Evolutionary conservation across 2,329 filamentous ascomycete genomes (phyloP).

Genomic region (Didymella arachidicola): DNA sequence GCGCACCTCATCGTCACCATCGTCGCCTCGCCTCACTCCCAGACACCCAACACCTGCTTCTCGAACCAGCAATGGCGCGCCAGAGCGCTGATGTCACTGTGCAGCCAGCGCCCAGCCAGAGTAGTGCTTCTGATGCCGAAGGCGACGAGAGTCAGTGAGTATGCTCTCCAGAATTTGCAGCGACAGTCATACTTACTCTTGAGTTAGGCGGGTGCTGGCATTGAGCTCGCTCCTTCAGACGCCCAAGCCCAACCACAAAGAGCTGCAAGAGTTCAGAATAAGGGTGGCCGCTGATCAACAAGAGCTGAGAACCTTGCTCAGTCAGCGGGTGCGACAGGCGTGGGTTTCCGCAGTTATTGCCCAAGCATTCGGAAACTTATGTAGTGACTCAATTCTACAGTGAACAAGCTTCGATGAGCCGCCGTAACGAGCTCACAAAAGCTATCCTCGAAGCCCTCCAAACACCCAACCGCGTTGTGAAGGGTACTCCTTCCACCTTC

Average conservation of each 20-base stretch:
- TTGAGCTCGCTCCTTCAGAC: conserved; percentile 29
- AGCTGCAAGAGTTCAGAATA: conserved; percentile 32
- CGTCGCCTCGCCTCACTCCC: neutral
- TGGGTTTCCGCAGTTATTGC: conserved; percentile 22
- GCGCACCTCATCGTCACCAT: neutral
- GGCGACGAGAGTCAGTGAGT: conserved; percentile 41
- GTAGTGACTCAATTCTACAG: conserved; percentile 19
- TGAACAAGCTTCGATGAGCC: conserved; percentile 24
- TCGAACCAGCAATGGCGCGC: conserved; percentile 24
- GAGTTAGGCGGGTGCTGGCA: conserved; percentile 32
- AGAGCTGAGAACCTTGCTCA: conserved; percentile 27
- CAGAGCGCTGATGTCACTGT: conserved; percentile 14
- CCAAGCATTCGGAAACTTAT: neutral
- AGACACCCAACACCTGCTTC: neutral
- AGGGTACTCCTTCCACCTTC: conserved; percentile 17
- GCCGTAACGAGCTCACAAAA: conserved; percentile 33
- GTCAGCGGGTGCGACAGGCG: conserved; percentile 31
- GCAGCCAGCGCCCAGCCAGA: conserved; percentile 9
- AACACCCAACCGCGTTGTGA: conserved; percentile 17
- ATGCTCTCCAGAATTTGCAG: neutral
- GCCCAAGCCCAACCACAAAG: conserved; percentile 31
- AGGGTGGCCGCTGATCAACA: conserved; percentile 29
- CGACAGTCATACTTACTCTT: conserved; percentile 5
- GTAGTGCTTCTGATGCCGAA: conserved; percentile 19
- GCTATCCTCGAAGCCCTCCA: conserved; percentile 31